phyloP scores from a whole-genome alignment of 2,329 filamentous ascomycete genomes.

The Colletotrichum sp. region DNA sequence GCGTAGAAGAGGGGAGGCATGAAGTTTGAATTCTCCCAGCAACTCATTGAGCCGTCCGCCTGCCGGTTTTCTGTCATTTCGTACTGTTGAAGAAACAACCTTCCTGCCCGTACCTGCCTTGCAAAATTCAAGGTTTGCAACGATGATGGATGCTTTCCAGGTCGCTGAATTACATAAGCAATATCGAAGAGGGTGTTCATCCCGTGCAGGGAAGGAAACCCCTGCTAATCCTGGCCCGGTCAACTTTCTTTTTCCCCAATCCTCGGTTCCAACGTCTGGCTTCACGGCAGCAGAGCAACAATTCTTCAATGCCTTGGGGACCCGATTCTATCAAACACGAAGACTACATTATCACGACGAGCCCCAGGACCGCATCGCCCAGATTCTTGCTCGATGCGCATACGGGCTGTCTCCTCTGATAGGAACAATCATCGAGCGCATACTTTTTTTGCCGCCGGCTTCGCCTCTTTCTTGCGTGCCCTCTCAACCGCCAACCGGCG shows the following conservation, averaged over 20 bases:
- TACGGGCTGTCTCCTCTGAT: neutral
- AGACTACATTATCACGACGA: neutral
- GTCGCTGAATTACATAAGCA: neutral
- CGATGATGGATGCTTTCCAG: neutral
- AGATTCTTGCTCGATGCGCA: neutral
- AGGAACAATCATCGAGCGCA: neutral
- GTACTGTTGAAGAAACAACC: neutral
- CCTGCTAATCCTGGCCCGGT: neutral
- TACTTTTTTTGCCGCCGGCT: constrained; percentile 13
- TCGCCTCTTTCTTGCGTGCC: neutral
- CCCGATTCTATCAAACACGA: neutral
- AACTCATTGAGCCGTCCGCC: neutral
- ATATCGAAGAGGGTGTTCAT: neutral
- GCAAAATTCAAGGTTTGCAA: neutral
- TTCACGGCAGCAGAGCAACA: neutral
- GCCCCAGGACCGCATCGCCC: neutral
- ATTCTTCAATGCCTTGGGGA: neutral
- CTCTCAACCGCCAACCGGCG: neutral
- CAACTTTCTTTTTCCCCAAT: neutral
- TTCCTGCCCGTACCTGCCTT: neutral
- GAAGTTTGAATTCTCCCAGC: neutral
- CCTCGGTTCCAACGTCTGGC: neutral
- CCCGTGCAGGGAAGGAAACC: neutral
- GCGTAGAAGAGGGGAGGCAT: neutral
- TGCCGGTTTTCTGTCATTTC: neutral